A percentile compares a stretch with the other conserved stretches of the same genome.
Evolutionary conservation across 2,329 filamentous ascomycete species (phyloP).

Genomic region (Trichophyton benhamiae): DNA sequence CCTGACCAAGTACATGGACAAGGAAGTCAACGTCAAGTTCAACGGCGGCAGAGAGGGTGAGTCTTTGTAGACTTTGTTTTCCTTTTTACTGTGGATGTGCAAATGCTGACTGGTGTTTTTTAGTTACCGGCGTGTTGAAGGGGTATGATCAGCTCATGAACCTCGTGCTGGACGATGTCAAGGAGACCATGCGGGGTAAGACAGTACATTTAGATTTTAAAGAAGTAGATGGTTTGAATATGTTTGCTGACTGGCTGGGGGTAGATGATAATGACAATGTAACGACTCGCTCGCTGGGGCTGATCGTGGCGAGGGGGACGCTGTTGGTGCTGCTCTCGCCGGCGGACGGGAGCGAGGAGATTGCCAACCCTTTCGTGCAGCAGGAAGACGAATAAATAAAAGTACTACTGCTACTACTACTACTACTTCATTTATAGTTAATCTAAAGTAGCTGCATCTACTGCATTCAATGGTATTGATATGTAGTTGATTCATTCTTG

Average conservation of each 20-base stretch:
- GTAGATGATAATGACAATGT: slow-evolving; percentile 89
- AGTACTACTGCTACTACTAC: neutral
- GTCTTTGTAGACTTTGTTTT: neutral
- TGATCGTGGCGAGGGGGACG: slow-evolving; percentile 84
- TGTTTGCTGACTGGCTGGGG: too few relatives aligned
- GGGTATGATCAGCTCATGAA: slow-evolving; percentile 98
- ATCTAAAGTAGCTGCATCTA: neutral
- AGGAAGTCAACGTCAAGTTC: slow-evolving; percentile 90
- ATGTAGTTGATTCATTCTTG: neutral
- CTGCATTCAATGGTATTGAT: neutral
- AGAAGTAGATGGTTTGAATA: too few relatives aligned
- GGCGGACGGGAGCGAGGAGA: slow-evolving; percentile 87
- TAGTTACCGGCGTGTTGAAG: slow-evolving; percentile 80
- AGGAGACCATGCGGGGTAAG: slow-evolving; percentile 77
- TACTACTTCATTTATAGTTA: neutral
- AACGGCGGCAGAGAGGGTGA: slow-evolving; percentile 83
- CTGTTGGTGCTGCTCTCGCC: slow-evolving; percentile 87
- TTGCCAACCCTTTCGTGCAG: slow-evolving; percentile 82
- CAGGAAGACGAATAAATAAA: slow-evolving; percentile 43
- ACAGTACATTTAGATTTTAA: neutral
- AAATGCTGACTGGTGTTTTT: neutral
- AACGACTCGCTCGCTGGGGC: slow-evolving; percentile 63
- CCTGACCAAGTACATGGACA: slow-evolving; percentile 91
- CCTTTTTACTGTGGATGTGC: neutral
- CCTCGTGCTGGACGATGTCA: slow-evolving; percentile 84